phyloP scores from a whole-genome alignment of 257 asterid genomes.

The Solanum megistacrolobum region DNA sequence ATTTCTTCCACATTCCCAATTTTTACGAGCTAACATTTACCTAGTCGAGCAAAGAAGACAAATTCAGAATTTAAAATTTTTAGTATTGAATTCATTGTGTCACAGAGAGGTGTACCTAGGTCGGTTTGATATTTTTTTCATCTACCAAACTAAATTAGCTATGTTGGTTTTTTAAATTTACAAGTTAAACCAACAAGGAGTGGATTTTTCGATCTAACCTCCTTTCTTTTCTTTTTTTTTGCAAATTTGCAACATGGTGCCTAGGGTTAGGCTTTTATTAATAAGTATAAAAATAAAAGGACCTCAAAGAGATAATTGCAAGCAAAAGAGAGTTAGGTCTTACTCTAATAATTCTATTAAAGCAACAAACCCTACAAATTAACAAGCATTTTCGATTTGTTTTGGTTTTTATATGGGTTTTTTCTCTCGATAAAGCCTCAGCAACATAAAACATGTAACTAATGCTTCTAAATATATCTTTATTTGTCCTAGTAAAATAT shows the following conservation, averaged over 20 bases:
- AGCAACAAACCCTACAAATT: not conserved
- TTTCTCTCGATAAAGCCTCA: not conserved
- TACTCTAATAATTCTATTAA: too few species aligned
- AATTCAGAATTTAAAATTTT: not conserved
- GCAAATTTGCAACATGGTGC: too few species aligned
- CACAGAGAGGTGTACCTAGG: not conserved
- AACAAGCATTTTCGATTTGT: not conserved
- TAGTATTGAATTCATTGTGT: not conserved
- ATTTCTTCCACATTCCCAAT: not conserved
- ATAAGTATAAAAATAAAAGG: too few species aligned
- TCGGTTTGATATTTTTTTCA: not conserved
- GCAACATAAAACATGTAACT: not conserved
- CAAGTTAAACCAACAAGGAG: not conserved
- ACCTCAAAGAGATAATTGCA: not conserved
- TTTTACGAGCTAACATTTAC: not conserved
- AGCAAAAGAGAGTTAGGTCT: not conserved
- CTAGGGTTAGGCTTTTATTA: too few species aligned
- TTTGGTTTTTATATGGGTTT: too few species aligned
- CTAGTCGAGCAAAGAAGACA: rapidly evolving
- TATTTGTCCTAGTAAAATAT: not conserved
- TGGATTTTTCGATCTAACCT: too few species aligned
- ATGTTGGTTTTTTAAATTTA: not conserved
- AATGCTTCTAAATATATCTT: not conserved
- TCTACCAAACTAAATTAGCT: not conserved
- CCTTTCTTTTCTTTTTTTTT: too few species aligned